Evolutionary conservation across 2,329 filamentous ascomycete species (phyloP), one percentile per base, ranked within the genome.

Genomic region (Xylaria polymorpha): DNA sequence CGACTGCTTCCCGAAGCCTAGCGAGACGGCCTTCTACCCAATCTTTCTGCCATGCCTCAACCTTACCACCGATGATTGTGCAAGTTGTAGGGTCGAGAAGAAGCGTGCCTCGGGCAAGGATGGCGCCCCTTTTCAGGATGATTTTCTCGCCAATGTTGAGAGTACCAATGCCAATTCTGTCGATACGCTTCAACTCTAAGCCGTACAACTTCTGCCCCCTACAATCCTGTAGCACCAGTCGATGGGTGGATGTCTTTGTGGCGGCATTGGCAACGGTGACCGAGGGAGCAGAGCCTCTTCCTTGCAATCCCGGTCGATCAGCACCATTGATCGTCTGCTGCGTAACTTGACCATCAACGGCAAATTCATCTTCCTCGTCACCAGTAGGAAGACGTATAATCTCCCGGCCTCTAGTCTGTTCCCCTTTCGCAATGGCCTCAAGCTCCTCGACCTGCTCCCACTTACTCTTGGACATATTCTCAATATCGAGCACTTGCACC

Each of bases 401-500:
- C 78, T 98, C 92, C 10, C 94, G 83, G 0, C 96, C 96, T 48
- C 89, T 87, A 0, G 87, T 93, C 72, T 84, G 87, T 81, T 95
- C 92, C 0, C 93, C 93, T 14, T 92, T 86, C 75, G 91, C 89
- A 53, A 90, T 84, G 51, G 90, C 87, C 79, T 95, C 92, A 7
- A 96, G 88, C 41, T 90, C 89, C 79, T 98, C 94, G 39, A 97
- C 87, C 79, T 98, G 94, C 72, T 93, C 91, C 93, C 94, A 97
- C 61, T 92, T 87, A 74, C 91, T 94, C 61, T 87, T 86, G 1
- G 90, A 87, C 22, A 98, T 86, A 77, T 98, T 94, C 77, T 97
- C 91, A 8, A 98, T 85, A 74, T 97, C 94, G 1, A 97, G 82
- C 0, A 98, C 88, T 79, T 98, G 96, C 0, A 96, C 91, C 3